Evolutionary conservation across 495 filamentous ascomycete genomes (phyloP).

Genomic region (Astrocystis sublimbata): DNA sequence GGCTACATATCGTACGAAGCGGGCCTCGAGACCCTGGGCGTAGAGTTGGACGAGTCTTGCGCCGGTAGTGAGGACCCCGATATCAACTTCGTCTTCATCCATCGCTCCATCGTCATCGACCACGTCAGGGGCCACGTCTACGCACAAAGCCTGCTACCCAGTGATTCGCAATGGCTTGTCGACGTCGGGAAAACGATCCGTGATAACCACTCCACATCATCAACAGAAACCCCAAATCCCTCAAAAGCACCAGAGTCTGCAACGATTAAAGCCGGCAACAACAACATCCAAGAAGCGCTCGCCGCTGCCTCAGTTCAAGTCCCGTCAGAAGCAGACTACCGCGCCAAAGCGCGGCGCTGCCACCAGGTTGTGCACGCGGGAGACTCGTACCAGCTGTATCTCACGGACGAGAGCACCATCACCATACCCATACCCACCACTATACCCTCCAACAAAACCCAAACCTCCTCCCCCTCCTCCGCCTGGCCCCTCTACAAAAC

Average conservation of each 20-base stretch:
- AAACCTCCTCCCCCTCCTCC: too few relatives aligned
- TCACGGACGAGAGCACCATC: constrained; percentile 62
- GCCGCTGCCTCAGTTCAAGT: not conserved
- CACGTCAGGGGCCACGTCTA: constrained; percentile 54
- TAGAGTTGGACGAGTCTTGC: constrained; percentile 27
- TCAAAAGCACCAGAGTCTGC: not conserved
- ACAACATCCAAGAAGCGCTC: not conserved
- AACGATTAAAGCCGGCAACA: too few relatives aligned
- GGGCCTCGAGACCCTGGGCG: constrained; percentile 55
- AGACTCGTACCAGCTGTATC: constrained; percentile 76
- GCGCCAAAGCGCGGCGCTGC: constrained; percentile 55
- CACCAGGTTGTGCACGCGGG: constrained; percentile 60
- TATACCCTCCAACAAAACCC: not conserved
- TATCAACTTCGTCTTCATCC: constrained; percentile 63
- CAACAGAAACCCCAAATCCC: not conserved
- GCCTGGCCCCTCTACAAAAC: constrained; percentile 41
- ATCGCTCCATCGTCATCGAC: constrained; percentile 69
- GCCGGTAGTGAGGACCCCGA: constrained; percentile 47
- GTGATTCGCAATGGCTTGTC: not conserved
- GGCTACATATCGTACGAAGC: constrained; percentile 77
- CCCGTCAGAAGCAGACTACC: constrained; percentile 39
- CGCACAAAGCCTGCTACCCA: constrained; percentile 56
- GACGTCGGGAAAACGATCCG: not conserved
- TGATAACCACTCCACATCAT: not conserved
- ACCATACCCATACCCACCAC: constrained; percentile 13